Conservation (phyloP, 306 rosid genomes). For the Cicer arietinum region DNA sequence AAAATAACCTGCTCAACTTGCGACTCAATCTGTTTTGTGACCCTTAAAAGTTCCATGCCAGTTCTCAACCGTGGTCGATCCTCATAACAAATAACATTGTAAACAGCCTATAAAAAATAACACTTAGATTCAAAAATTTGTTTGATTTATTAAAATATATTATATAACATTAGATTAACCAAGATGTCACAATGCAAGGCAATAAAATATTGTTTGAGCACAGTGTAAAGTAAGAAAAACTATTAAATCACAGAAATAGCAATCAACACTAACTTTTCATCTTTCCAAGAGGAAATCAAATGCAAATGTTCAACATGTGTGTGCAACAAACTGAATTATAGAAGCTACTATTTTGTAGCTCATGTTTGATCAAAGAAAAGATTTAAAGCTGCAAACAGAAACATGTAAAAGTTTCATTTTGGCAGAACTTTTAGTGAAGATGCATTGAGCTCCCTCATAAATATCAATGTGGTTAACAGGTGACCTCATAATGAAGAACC, state of each 20-base stretch:
- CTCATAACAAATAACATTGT: constrained; percentile 77
- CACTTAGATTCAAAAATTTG: background rate
- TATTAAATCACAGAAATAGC: background rate
- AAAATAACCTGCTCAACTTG: constrained; percentile 65
- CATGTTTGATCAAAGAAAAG: background rate
- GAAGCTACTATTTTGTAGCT: constrained; percentile 5
- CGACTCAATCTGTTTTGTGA: constrained; percentile 68
- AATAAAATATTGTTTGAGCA: background rate
- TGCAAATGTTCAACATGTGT: constrained; percentile 11
- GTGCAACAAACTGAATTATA: constrained; percentile 14
- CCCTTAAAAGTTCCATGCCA: constrained; percentile 71
- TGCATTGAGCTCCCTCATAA: background rate
- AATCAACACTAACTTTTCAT: background rate
- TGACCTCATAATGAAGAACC: background rate
- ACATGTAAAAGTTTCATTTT: constrained; percentile 9
- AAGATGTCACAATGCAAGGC: background rate
- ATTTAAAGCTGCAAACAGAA: constrained; percentile 5
- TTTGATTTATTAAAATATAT: background rate
- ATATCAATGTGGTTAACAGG: background rate
- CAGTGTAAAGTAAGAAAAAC: constrained; percentile 7
- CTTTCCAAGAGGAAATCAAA: background rate
- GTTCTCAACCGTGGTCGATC: constrained; percentile 68
- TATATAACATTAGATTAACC: constrained; percentile 1
- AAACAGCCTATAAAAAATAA: constrained; percentile 61
- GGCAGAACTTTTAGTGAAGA: background rate